A percentile compares a stretch with the other conserved stretches of the same genome.
phyloP scores from a whole-genome alignment of 495 filamentous ascomycete species.

The Aspergillus nanangensis region DNA sequence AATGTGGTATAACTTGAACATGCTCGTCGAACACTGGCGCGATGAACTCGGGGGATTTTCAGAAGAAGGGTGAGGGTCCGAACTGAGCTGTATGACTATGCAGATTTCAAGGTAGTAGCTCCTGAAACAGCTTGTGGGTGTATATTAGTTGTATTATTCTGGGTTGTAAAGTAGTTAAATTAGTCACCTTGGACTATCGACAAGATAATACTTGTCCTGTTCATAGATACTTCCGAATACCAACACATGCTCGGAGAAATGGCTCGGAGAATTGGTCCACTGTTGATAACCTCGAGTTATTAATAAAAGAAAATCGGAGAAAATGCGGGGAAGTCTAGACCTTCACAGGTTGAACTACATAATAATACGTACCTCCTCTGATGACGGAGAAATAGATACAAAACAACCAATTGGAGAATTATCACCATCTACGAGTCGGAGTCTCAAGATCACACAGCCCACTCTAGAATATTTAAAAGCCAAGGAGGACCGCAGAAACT shows the following conservation, averaged over 20 bases:
- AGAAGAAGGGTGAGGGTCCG: constrained; percentile 16
- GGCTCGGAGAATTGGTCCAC: constrained; percentile 23
- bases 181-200: too few species aligned
- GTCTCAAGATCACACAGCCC: neutral
- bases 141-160: too few species aligned
- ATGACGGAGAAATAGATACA: neutral
- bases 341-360: neutral
- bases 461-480: neutral
- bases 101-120: too few species aligned
- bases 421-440: too few species aligned
- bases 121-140: too few species aligned
- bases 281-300: too few species aligned
- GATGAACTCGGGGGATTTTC: constrained; percentile 14
- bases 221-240: too few species aligned
- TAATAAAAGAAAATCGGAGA: too few species aligned
- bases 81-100: constrained; percentile 10
- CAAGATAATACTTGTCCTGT: too few species aligned
- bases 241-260: too few species aligned
- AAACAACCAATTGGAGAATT: constrained; percentile 2
- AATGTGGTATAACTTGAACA: constrained; percentile 18
- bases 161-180: too few species aligned
- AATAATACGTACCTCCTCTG: neutral
- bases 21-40: constrained; percentile 17
- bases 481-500: too few species aligned
- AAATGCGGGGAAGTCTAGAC: neutral